These are phyloP conservation scores for Penicillium sclerotiorum DNA, from an alignment of 2,329 filamentous ascomycete species.

Conservation along the genomic window DNA sequence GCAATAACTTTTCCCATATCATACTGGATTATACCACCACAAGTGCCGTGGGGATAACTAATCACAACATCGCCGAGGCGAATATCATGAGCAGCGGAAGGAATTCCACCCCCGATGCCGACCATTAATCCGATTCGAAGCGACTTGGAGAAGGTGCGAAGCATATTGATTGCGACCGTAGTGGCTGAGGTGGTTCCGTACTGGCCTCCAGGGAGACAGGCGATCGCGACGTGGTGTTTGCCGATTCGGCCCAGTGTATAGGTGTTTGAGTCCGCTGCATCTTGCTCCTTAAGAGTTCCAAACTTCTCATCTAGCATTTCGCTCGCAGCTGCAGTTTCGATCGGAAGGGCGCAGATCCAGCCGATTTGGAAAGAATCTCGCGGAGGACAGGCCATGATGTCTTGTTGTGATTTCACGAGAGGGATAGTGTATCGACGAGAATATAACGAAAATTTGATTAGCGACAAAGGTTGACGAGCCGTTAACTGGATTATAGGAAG, in stretches of 20 bases:
- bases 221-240: constrained; percentile 25
- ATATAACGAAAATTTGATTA: no score
- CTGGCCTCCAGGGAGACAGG: constrained; percentile 17
- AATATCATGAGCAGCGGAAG: constrained; percentile 27
- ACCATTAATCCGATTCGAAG: constrained; percentile 27
- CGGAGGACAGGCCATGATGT: no score
- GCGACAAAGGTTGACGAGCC: no score
- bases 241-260: constrained; percentile 24
- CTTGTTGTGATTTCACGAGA: no score
- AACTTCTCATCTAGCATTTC: no score
- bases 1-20: constrained; percentile 25
- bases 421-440: no score
- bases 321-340: no score
- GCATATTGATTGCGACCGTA: constrained; percentile 20
- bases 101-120: constrained; percentile 30
- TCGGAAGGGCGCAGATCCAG: no score
- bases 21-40: constrained; percentile 30
- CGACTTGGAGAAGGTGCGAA: constrained; percentile 18
- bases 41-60: constrained; percentile 17
- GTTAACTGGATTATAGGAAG: no score
- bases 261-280: constrained; percentile 23
- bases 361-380: no score
- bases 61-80: constrained; percentile 35
- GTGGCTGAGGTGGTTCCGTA: constrained; percentile 20
- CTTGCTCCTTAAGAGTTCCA: no score